These are phyloP conservation scores for Xylariaceae sp. DNA, from an alignment of 2,329 filamentous ascomycete species.

Conservation along the genomic window DNA sequence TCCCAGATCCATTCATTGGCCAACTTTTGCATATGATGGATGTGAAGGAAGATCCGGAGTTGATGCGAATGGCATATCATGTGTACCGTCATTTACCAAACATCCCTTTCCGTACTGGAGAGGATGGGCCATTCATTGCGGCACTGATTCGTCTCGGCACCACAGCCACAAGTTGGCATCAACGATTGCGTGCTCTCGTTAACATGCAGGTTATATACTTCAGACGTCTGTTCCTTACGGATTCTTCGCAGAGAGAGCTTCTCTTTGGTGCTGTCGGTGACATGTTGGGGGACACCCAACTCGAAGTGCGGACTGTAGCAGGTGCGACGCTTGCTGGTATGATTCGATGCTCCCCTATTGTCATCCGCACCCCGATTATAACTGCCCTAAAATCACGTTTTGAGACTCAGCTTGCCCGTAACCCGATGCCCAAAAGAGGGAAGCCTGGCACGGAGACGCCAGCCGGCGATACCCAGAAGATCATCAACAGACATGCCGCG, in stretches of 20 bases:
- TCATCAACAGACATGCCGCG: slow-evolving; percentile 81
- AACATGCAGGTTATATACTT: slow-evolving; percentile 99
- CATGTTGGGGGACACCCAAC: slow-evolving; percentile 88
- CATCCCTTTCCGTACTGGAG: slow-evolving; percentile 82
- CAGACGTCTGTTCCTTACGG: slow-evolving; percentile 85
- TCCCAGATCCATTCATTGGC: slow-evolving; percentile 83
- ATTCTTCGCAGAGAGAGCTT: slow-evolving; percentile 66
- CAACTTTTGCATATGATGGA: slow-evolving; percentile 99
- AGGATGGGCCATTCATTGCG: slow-evolving; percentile 79
- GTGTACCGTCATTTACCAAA: slow-evolving; percentile 96
- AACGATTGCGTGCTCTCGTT: slow-evolving; percentile 87
- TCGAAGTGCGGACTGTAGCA: slow-evolving; percentile 92
- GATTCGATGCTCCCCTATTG: slow-evolving; percentile 88
- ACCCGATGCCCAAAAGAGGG: slow-evolving; percentile 78
- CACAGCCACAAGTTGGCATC: slow-evolving; percentile 85
- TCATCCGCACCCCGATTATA: slow-evolving; percentile 75
- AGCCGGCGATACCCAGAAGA: slow-evolving; percentile 67
- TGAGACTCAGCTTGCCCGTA: slow-evolving; percentile 69
- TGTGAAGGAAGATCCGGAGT: slow-evolving; percentile 94
- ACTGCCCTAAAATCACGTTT: slow-evolving; percentile 73
- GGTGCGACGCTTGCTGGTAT: slow-evolving; percentile 90
- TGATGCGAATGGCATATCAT: slow-evolving; percentile 91
- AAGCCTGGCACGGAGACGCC: slow-evolving; percentile 63
- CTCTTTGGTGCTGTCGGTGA: slow-evolving; percentile 91
- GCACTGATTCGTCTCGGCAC: slow-evolving; percentile 85